Evolutionary conservation across 768 basidiomycete species (phyloP), one percentile per base, ranked within the genome.

Genomic region (Rubroboletus pulcherrimus): DNA sequence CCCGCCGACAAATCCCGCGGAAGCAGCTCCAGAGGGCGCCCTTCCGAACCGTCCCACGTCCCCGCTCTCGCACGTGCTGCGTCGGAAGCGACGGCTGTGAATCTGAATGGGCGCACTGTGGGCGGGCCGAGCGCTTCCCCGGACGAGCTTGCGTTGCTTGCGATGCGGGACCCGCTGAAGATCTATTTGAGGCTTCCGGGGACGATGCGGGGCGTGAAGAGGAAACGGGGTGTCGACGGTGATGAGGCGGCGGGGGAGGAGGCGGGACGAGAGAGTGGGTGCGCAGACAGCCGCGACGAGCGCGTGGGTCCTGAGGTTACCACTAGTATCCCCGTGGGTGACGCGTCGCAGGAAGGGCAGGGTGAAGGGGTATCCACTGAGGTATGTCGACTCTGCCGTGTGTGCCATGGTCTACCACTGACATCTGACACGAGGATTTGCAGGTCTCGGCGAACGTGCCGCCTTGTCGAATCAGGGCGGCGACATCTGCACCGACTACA

Each of bases 71-170:
- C n/a, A 8, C 44, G 39, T n/a, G 43, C 31, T 3, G 17, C 24
- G 7, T 54, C 57, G 38, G 58, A 54, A 4, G n/a, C 26, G 45
- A 44, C 26, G 14, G 10, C 14, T 17, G 41, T 0, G 26, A 29
- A 26, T 10, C 15, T 29, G 42, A 29, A 10, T 37, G 12, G 5
- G 21, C 43, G 47, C 15, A 4, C 5, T 49, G 35, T 39, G 12
- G 67, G 68, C 15, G 68, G 68, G 0, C 64, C 64, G 5, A 34
- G 35, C 12, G 66, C 68, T 7, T 59, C 64, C 19, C 3, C 66
- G 46, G 40, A 49, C 1, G 58, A 70, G 33, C 39, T 70, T 6
- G 33, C 29, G 17, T 0, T 37, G 19, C 51, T 69, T 1, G 64
- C 68, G 11, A 56, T 59, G 34, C 51, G 59, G n/a, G 38, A 38